Percentiles rank a stretch among this genome's conserved stretches.
phyloP scores from a whole-genome alignment of 345 rosid species.

The Ceriops tagal region DNA sequence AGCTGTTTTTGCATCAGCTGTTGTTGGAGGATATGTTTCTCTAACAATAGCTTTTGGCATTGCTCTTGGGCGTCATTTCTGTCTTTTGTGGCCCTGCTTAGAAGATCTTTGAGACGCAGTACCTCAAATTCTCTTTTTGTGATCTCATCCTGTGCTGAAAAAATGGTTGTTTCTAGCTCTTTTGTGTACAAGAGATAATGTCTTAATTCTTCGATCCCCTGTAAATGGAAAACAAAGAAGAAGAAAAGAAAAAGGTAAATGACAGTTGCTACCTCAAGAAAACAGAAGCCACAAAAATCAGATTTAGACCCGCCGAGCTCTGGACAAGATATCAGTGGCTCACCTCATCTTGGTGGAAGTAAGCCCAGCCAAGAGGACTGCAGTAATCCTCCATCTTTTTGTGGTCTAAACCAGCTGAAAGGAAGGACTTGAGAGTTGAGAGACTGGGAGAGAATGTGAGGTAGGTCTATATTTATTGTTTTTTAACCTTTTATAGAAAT shows the following conservation, averaged over 20 bases:
- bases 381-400: slow-evolving; percentile 43
- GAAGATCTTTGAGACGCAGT: slow-evolving; percentile 36
- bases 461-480: not conserved
- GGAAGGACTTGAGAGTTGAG: not conserved
- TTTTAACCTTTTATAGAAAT: slow-evolving; percentile 29
- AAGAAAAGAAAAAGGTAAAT: not conserved
- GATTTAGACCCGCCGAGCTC: not conserved
- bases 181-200: slow-evolving; percentile 38
- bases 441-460: not conserved
- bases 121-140: slow-evolving; percentile 40
- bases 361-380: slow-evolving; percentile 34
- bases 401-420: not conserved
- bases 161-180: slow-evolving; percentile 44
- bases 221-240: not conserved
- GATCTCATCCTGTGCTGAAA: slow-evolving; percentile 52
- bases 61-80: slow-evolving; percentile 40
- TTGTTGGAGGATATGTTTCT: slow-evolving; percentile 32
- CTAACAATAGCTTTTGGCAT: slow-evolving; percentile 34
- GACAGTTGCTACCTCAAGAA: not conserved
- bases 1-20: slow-evolving; percentile 16
- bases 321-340: not conserved
- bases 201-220: slow-evolving; percentile 51
- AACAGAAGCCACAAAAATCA: not conserved
- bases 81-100: slow-evolving; percentile 37
- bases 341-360: slow-evolving; percentile 41